Percentiles rank a stretch among this genome's conserved stretches.
These are phyloP conservation scores for Fusarium keratoplasticum DNA, from an alignment of 2,329 filamentous ascomycete species.

Conservation along the genomic window DNA sequence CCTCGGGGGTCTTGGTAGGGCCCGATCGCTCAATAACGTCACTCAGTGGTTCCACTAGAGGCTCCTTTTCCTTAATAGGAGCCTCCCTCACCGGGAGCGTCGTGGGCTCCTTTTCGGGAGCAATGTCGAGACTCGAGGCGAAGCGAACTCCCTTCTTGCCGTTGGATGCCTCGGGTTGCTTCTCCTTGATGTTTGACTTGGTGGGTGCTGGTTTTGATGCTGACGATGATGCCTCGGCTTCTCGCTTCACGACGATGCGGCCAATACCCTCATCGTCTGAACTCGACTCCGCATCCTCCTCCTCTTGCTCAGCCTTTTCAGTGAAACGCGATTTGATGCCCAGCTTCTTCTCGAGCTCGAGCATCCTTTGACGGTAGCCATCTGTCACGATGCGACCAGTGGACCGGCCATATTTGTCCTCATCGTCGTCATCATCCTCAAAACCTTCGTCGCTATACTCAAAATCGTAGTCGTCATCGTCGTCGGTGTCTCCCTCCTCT, in stretches of 20 bases:
- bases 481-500: conserved; percentile 73
- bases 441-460: conserved; percentile 65
- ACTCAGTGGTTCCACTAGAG: conserved; percentile 60
- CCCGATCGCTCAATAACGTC: conserved; percentile 64
- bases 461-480: conserved; percentile 63
- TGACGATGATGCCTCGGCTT: conserved; percentile 31
- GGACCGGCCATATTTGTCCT: conserved; percentile 76
- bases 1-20: conserved; percentile 37
- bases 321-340: conserved; percentile 65
- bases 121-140: conserved; percentile 78
- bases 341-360: conserved; percentile 82
- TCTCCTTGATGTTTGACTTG: conserved; percentile 51
- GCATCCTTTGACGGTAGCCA: conserved; percentile 85
- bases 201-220: conserved; percentile 39
- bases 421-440: conserved; percentile 62
- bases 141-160: conserved; percentile 84
- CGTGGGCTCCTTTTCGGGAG: conserved; percentile 52
- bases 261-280: conserved; percentile 64
- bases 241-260: conserved; percentile 62
- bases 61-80: conserved; percentile 40
- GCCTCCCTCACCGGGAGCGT: conserved; percentile 24
- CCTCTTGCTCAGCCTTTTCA: conserved; percentile 60
- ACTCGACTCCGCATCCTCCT: conserved; percentile 46
- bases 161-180: conserved; percentile 29
- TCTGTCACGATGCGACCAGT: conserved; percentile 75